These are phyloP conservation scores for Diospyros lotus DNA, from an alignment of 148 eudicot species.

Conservation along the genomic window DNA sequence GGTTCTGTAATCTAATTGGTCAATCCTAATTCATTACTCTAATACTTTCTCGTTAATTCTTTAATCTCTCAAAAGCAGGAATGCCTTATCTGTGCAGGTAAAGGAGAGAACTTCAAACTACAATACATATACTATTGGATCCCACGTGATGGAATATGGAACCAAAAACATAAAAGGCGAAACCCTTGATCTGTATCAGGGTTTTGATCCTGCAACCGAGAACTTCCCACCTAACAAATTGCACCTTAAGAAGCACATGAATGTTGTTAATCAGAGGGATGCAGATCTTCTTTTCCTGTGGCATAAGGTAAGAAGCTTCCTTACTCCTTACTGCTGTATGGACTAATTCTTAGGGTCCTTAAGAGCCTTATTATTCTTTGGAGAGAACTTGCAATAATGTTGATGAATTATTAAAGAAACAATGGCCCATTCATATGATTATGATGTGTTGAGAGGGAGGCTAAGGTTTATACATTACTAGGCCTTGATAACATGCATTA, in stretches of 20 bases:
- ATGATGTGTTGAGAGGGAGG: too few relatives aligned
- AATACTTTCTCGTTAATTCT: neutral
- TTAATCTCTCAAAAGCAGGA: neutral
- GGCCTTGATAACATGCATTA: too few relatives aligned
- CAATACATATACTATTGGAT: slow-evolving; percentile 50
- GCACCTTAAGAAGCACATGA: slow-evolving; percentile 27
- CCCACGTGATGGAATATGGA: slow-evolving; percentile 97
- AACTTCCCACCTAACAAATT: slow-evolving; percentile 53
- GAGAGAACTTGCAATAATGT: too few relatives aligned
- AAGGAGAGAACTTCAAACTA: slow-evolving; percentile 73
- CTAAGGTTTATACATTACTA: too few relatives aligned
- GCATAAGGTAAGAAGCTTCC: slow-evolving; percentile 45
- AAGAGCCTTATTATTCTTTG: neutral
- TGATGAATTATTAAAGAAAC: too few relatives aligned
- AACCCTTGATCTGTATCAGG: slow-evolving; percentile 45
- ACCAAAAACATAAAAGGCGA: slow-evolving; percentile 57
- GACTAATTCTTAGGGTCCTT: neutral
- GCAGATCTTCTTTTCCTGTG: slow-evolving; percentile 83
- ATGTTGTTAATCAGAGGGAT: slow-evolving; percentile 84
- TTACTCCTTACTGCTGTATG: neutral
- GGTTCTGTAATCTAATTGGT: neutral
- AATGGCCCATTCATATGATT: too few relatives aligned
- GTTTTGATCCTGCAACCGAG: slow-evolving; percentile 38
- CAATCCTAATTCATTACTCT: neutral
- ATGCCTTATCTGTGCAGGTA: slow-evolving; percentile 37